phyloP scores from a whole-genome alignment of 2,329 filamentous ascomycete genomes.

The Helotiales sp. region DNA sequence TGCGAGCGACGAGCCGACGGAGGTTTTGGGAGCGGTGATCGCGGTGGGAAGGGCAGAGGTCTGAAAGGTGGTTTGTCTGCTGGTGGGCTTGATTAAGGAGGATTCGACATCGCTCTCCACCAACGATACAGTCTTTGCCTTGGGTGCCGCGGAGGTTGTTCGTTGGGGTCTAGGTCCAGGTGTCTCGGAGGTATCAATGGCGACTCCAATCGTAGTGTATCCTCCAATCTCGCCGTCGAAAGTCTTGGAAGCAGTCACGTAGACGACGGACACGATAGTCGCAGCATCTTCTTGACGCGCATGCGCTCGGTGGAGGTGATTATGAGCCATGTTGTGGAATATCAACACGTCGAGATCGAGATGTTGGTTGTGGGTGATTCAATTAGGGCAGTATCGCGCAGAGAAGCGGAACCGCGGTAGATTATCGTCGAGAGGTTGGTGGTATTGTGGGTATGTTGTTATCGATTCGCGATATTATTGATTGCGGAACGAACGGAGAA shows the following conservation, averaged over 20 bases:
- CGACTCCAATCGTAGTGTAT: slow-evolving; percentile 48
- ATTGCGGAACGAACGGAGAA: background rate
- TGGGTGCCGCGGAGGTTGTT: background rate
- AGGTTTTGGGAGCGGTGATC: slow-evolving; percentile 29
- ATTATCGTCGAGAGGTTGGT: slow-evolving; percentile 6
- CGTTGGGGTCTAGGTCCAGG: slow-evolving; percentile 10
- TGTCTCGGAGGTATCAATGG: slow-evolving; percentile 9
- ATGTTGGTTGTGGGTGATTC: background rate
- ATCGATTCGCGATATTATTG: slow-evolving; percentile 1
- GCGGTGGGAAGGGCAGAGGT: slow-evolving; percentile 26
- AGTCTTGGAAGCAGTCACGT: slow-evolving; percentile 57
- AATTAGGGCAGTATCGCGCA: background rate
- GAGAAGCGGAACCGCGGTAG: slow-evolving; percentile 2
- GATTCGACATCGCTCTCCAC: slow-evolving; percentile 7
- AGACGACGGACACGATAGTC: slow-evolving; percentile 51
- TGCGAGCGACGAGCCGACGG: slow-evolving; percentile 23
- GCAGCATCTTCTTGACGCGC: slow-evolving; percentile 15
- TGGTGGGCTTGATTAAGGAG: background rate
- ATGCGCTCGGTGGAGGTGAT: slow-evolving; percentile 15
- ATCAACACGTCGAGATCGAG: background rate
- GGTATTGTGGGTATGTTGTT: background rate
- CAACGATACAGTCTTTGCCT: background rate
- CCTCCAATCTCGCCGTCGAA: slow-evolving; percentile 56
- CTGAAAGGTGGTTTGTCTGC: slow-evolving; percentile 16
- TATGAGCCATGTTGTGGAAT: slow-evolving; percentile 10